Evolutionary conservation across 306 rosid genomes (phyloP), one percentile per base, ranked within the genome.

Genomic region (Alnus rubra): DNA sequence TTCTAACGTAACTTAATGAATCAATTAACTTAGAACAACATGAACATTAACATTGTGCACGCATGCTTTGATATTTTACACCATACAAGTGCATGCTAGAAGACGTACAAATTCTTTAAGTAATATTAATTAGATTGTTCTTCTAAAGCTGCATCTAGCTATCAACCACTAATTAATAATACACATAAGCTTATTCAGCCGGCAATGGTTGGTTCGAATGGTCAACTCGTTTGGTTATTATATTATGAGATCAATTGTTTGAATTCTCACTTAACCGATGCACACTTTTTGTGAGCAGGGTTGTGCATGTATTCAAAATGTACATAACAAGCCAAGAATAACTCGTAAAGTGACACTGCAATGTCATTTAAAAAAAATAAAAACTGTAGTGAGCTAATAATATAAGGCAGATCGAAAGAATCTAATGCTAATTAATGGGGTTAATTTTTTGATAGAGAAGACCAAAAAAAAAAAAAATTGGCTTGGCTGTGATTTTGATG

Each of bases 401-500:
- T 23, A 23, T 23, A 33, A 33, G 37, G 37, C 37, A 33, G 37
- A 23, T 23, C 28, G 28, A 33, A 33, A 33, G 37, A 33, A 33
- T 33, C 37, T 33, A 33, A 23, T 23, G 28, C 28, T 23, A 23
- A 23, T 23, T 23, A 23, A 23, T 23, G 70, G 70, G 1, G 3
- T 16, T 33, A 7, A 10, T 1, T 0, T 31, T 64, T 33, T 9
- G n/a, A 64, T 64, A n/a, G 70, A 35, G 28, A 64, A 42, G 9
- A 37, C 15, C n/a, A n/a, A n/a, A n/a, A 59, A 28, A 12, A 9
- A 28, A 12, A 9, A 3, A 44, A 0, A 28, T 13, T 3, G 53
- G 8, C 56, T 70, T 23, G 59, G 75, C n/a, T 76, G 77, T 78
- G 76, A 42, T 59, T 33, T 50, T 74, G 90, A 76, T 69, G 79